Conservation (phyloP, 176 grass and related monocot species). For the Metroxylon sagu region DNA sequence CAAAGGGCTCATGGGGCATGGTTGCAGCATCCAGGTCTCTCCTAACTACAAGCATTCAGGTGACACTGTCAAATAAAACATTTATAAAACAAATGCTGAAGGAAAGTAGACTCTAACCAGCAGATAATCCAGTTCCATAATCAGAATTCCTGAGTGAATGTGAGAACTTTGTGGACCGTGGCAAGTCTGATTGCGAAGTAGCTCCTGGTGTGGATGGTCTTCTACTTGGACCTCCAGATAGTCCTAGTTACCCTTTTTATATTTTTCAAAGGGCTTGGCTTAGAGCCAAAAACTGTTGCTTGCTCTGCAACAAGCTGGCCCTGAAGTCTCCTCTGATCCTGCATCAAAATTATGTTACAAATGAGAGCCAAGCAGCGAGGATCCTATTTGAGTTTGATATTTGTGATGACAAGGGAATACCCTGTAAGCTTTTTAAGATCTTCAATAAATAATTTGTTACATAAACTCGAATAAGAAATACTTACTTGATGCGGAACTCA, state of each 20-base stretch:
- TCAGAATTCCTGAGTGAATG: no score
- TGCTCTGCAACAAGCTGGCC: conserved; percentile 15
- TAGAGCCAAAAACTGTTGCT: conserved; percentile 3
- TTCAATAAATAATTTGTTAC: no score
- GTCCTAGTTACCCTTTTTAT: conserved; percentile 14
- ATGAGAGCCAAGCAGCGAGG: conserved; percentile 12
- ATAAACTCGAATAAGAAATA: no score
- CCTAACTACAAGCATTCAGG: not conserved
- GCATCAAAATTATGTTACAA: conserved; percentile 13
- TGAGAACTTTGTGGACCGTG: not conserved
- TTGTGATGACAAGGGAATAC: conserved; percentile 4
- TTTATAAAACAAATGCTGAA: no score
- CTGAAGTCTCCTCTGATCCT: conserved; percentile 23
- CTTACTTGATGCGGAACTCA: no score
- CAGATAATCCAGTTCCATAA: no score
- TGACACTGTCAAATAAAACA: no score
- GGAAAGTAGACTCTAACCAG: no score
- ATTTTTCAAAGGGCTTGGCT: conserved; percentile 6
- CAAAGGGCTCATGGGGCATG: not conserved
- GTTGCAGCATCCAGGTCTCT: not conserved
- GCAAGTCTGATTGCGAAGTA: not conserved
- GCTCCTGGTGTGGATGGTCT: not conserved
- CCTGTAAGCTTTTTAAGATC: no score
- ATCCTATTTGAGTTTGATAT: conserved; percentile 1
- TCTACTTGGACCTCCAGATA: not conserved